Evolutionary conservation across 2,329 filamentous ascomycete species (phyloP).

Genomic region (Aspergillus novoparasiticus): DNA sequence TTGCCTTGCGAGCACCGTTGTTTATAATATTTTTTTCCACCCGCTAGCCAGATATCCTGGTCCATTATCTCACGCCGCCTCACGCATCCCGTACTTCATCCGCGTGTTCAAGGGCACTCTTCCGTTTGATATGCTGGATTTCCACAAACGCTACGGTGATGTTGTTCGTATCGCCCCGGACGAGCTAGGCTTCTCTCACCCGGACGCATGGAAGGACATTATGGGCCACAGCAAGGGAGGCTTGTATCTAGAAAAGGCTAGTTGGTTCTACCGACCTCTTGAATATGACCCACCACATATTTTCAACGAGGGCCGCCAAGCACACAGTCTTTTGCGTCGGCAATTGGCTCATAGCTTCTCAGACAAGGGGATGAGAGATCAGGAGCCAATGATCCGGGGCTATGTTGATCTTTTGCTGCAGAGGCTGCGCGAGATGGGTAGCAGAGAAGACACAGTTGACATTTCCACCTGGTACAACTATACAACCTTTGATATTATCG

Average conservation of each 20-base stretch:
- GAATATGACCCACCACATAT: background rate
- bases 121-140: constrained; percentile 22
- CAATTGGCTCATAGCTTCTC: constrained; percentile 46
- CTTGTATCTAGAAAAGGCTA: background rate
- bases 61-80: constrained; percentile 12
- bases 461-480: constrained; percentile 35
- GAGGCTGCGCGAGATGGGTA: constrained; percentile 9
- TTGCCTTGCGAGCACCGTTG: constrained; percentile 10
- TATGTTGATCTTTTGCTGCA: constrained; percentile 27
- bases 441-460: constrained; percentile 11
- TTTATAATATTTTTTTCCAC: constrained; percentile 29
- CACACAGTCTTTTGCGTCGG: constrained; percentile 31
- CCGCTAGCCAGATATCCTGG: constrained; percentile 28
- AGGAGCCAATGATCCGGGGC: constrained; percentile 37
- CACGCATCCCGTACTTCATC: constrained; percentile 67
- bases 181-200: constrained; percentile 27
- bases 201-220: constrained; percentile 33
- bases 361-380: constrained; percentile 43
- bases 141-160: constrained; percentile 32
- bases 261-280: background rate
- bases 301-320: constrained; percentile 2
- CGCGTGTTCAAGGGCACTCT: constrained; percentile 51
- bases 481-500: constrained; percentile 38
- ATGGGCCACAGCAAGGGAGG: constrained; percentile 20
- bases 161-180: constrained; percentile 33